A percentile compares a stretch with the other conserved stretches of the same genome.
Evolutionary conservation across 257 asterid genomes (phyloP).

Genomic region (Gentiana dahurica): DNA sequence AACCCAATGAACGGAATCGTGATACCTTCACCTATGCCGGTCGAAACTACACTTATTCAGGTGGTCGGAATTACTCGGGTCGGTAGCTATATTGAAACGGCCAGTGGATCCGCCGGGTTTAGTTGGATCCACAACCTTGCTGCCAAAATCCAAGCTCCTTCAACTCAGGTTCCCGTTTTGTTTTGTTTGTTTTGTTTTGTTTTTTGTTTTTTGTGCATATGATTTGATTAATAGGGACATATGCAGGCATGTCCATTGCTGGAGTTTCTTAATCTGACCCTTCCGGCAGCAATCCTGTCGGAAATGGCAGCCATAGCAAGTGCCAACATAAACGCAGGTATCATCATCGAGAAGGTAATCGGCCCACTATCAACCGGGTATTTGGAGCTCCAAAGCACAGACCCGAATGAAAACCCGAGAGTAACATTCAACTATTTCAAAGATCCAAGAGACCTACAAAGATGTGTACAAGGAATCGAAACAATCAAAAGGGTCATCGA

Average conservation of each 20-base stretch:
- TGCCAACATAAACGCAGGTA: slow-evolving; percentile 22
- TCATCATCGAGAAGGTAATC: slow-evolving; percentile 42
- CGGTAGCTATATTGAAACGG: slow-evolving; percentile 56
- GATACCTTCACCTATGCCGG: slow-evolving; percentile 44
- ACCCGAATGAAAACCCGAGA: slow-evolving; percentile 58
- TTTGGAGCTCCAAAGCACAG: slow-evolving; percentile 38
- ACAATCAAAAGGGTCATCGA: slow-evolving; percentile 32
- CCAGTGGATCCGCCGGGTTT: slow-evolving; percentile 34
- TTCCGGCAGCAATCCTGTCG: neutral
- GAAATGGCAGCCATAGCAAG: neutral
- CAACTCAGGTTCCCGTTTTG: slow-evolving; percentile 36
- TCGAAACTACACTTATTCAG: slow-evolving; percentile 42
- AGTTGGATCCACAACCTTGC: slow-evolving; percentile 23
- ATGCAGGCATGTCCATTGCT: slow-evolving; percentile 22
- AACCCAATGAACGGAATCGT: slow-evolving; percentile 61
- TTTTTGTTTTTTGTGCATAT: too few species aligned
- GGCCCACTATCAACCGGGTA: slow-evolving; percentile 66
- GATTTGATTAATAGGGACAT: too few species aligned
- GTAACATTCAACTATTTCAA: slow-evolving; percentile 74
- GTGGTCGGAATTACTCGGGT: slow-evolving; percentile 48
- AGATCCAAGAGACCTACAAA: slow-evolving; percentile 53
- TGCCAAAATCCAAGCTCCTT: slow-evolving; percentile 14
- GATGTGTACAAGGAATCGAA: slow-evolving; percentile 58
- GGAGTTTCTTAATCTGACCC: slow-evolving; percentile 10
- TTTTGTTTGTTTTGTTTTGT: neutral